phyloP scores from a whole-genome alignment of 78 protist species.

The Tieghemostelium lacteum region DNA sequence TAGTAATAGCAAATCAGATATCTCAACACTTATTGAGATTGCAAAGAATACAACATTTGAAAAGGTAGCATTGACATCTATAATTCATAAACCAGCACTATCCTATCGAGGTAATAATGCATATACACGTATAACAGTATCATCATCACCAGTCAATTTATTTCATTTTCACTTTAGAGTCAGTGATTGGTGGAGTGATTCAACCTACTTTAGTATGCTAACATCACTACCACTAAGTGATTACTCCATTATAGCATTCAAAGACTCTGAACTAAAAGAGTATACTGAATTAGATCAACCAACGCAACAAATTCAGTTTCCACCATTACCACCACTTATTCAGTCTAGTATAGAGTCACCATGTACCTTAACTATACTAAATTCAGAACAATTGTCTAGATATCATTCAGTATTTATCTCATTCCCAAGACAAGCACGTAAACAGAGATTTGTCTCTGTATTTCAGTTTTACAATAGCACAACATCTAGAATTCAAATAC shows the following conservation, averaged over 20 bases:
- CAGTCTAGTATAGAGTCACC: conserved; percentile 37
- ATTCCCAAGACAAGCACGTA: conserved; percentile 24
- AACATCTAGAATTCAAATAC: conserved; percentile 10
- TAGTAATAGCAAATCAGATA: background rate
- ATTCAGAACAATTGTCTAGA: background rate
- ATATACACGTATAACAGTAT: conserved; percentile 20
- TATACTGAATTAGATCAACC: conserved; percentile 15
- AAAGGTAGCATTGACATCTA: background rate
- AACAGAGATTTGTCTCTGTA: conserved; percentile 26
- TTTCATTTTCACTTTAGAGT: conserved; percentile 45
- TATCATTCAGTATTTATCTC: conserved; percentile 45
- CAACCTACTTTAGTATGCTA: conserved; percentile 28
- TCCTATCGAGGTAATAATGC: conserved; percentile 27
- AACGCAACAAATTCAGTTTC: conserved; percentile 28
- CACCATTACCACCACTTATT: conserved; percentile 38
- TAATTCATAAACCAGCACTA: conserved; percentile 32
- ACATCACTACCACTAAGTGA: conserved; percentile 53
- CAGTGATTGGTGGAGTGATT: conserved; percentile 43
- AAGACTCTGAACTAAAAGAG: too few species aligned
- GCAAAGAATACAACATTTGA: conserved; percentile 30
- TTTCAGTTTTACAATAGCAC: conserved; percentile 45
- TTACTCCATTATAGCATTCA: conserved; percentile 15
- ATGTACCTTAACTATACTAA: conserved; percentile 10
- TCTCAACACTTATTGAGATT: conserved; percentile 28
- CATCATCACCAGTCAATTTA: conserved; percentile 13